Conservation (phyloP, 2,329 filamentous ascomycete species). For the Aspergillus neotritici region DNA sequence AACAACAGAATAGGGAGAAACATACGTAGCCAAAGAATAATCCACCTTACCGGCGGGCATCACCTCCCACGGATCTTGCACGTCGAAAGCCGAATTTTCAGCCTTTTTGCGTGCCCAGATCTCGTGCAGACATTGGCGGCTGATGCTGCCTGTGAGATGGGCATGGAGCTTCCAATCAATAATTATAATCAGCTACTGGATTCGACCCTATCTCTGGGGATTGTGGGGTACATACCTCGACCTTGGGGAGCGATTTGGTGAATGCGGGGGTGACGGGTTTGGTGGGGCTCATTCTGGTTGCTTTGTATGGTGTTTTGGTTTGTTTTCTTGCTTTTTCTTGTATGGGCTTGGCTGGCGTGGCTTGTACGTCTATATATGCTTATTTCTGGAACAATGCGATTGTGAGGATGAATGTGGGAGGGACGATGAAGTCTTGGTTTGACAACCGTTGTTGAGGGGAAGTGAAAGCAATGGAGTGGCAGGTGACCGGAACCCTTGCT, state of each 20-base stretch:
- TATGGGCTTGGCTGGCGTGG: no score
- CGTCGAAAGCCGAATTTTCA: slow-evolving; percentile 44
- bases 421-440: no score
- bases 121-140: slow-evolving; percentile 63
- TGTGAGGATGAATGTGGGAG: no score
- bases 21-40: slow-evolving; percentile 63
- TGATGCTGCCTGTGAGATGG: slow-evolving; percentile 74
- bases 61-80: slow-evolving; percentile 63
- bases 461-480: no score
- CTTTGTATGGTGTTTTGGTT: no score
- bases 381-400: no score
- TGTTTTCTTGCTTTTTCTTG: no score
- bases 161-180: slow-evolving; percentile 60
- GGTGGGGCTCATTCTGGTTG: slow-evolving; percentile 19
- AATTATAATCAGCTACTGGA: slow-evolving; percentile 1
- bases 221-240: slow-evolving; percentile 25
- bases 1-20: slow-evolving; percentile 53
- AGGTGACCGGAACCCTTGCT: no score
- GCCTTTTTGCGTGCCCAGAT: slow-evolving; percentile 62
- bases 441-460: no score
- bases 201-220: background rate
- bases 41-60: slow-evolving; percentile 68
- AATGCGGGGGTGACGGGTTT: slow-evolving; percentile 27
- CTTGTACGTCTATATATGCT: no score
- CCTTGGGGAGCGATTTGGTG: slow-evolving; percentile 31